These are phyloP conservation scores for Talaromyces sp. DNA, from an alignment of 2,329 filamentous ascomycete genomes.

Conservation along the genomic window DNA sequence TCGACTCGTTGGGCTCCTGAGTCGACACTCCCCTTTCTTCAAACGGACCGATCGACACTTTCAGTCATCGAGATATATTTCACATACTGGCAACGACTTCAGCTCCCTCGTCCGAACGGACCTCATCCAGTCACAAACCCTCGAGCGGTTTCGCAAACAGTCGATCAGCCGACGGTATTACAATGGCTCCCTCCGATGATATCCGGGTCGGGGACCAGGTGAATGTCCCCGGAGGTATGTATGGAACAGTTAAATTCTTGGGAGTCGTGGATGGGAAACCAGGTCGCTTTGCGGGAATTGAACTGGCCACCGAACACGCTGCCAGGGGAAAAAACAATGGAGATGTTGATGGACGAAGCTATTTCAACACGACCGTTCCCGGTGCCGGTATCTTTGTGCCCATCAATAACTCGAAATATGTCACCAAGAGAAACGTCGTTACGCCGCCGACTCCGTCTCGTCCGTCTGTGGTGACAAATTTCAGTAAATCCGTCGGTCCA, in stretches of 20 bases:
- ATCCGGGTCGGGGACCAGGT: constrained; percentile 78
- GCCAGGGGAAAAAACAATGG: constrained; percentile 89
- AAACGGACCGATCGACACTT: constrained; percentile 11
- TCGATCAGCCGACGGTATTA: constrained; percentile 10
- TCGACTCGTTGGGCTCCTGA: constrained; percentile 4
- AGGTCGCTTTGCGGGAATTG: constrained; percentile 87
- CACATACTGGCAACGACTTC: neutral
- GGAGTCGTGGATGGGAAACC: constrained; percentile 85
- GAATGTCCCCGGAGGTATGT: constrained; percentile 91
- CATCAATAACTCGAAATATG: constrained; percentile 67
- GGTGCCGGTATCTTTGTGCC: constrained; percentile 94
- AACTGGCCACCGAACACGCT: constrained; percentile 78
- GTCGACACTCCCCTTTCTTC: neutral
- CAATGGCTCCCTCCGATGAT: constrained; percentile 46
- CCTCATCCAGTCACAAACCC: neutral
- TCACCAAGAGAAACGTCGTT: constrained; percentile 62
- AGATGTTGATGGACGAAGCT: constrained; percentile 81
- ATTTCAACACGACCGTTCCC: constrained; percentile 75
- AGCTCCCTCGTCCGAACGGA: neutral
- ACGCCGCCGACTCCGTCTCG: constrained; percentile 69
- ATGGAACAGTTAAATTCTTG: constrained; percentile 84
- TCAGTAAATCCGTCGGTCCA: constrained; percentile 84
- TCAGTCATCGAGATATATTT: neutral
- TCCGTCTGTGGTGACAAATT: constrained; percentile 69
- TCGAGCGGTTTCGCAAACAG: neutral